Conservation (phyloP, 2,329 filamentous ascomycete genomes). For the Ramularia endophylla region DNA sequence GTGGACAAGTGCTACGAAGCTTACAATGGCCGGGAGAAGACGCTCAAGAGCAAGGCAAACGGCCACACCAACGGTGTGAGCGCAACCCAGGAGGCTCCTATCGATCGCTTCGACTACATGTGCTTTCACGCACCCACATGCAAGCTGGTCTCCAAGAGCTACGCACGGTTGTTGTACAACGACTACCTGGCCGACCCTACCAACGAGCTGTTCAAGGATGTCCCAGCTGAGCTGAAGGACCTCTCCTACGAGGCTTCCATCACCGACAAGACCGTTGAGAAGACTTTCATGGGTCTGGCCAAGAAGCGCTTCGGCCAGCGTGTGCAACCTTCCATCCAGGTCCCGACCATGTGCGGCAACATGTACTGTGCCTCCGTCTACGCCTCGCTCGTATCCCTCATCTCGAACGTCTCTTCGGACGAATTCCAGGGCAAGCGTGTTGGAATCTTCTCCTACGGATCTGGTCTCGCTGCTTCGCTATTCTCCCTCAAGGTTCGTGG, state of each 20-base stretch:
- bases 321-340: slow-evolving; percentile 45
- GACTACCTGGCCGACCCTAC: slow-evolving; percentile 44
- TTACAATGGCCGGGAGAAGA: slow-evolving; percentile 46
- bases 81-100: slow-evolving; percentile 37
- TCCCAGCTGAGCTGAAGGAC: slow-evolving; percentile 44
- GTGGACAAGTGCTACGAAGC: slow-evolving; percentile 50
- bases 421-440: slow-evolving; percentile 46
- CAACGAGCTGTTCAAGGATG: slow-evolving; percentile 45
- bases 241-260: slow-evolving; percentile 43
- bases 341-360: slow-evolving; percentile 50
- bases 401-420: slow-evolving; percentile 41
- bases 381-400: slow-evolving; percentile 43
- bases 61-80: slow-evolving; percentile 37
- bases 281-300: slow-evolving; percentile 46
- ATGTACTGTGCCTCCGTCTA: slow-evolving; percentile 52
- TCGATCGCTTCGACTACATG: slow-evolving; percentile 52
- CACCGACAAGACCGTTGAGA: slow-evolving; percentile 48
- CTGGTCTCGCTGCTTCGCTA: slow-evolving; percentile 46
- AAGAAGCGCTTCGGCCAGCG: slow-evolving; percentile 48
- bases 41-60: slow-evolving; percentile 39
- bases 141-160: slow-evolving; percentile 51
- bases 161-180: slow-evolving; percentile 49
- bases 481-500: slow-evolving; percentile 46
- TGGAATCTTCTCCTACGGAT: slow-evolving; percentile 49
- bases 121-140: slow-evolving; percentile 50